phyloP scores from a whole-genome alignment of 2,329 filamentous ascomycete genomes.

The Bipolaris oryzae region DNA sequence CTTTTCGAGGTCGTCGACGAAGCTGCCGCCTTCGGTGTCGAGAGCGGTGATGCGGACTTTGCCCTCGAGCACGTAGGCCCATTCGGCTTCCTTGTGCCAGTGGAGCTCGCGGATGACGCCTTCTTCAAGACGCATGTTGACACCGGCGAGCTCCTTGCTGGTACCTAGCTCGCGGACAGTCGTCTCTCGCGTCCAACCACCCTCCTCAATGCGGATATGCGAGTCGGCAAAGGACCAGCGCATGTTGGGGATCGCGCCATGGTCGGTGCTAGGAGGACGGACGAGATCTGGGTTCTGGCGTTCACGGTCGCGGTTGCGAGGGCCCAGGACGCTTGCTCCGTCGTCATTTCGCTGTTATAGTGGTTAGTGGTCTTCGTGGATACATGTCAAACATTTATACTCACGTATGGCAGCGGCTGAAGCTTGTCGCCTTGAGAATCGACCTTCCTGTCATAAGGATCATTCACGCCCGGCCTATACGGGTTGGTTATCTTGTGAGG shows the following conservation, averaged over 20 bases:
- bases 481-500: constrained; percentile 49
- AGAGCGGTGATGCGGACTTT: constrained; percentile 73
- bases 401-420: constrained; percentile 64
- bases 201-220: constrained; percentile 64
- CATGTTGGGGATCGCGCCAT: constrained; percentile 73
- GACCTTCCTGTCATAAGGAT: constrained; percentile 67
- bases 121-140: constrained; percentile 77
- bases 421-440: constrained; percentile 65
- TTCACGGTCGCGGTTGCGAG: constrained; percentile 70
- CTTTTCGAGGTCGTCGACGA: constrained; percentile 76
- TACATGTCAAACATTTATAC: constrained; percentile 20
- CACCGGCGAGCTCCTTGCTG: constrained; percentile 73
- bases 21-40: constrained; percentile 76
- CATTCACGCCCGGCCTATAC: constrained; percentile 65
- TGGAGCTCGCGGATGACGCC: constrained; percentile 78
- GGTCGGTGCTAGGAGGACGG: constrained; percentile 74
- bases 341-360: constrained; percentile 54
- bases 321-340: constrained; percentile 71
- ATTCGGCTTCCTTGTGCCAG: constrained; percentile 82
- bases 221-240: constrained; percentile 64
- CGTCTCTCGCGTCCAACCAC: constrained; percentile 78
- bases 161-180: constrained; percentile 68
- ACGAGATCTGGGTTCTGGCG: constrained; percentile 74
- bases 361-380: constrained; percentile 15
- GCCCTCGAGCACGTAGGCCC: constrained; percentile 76